Percentiles rank a stretch among this genome's conserved stretches.
These are phyloP conservation scores for Ceratocystis cacaofunesta DNA, from an alignment of 2,329 filamentous ascomycete species.

Conservation along the genomic window DNA sequence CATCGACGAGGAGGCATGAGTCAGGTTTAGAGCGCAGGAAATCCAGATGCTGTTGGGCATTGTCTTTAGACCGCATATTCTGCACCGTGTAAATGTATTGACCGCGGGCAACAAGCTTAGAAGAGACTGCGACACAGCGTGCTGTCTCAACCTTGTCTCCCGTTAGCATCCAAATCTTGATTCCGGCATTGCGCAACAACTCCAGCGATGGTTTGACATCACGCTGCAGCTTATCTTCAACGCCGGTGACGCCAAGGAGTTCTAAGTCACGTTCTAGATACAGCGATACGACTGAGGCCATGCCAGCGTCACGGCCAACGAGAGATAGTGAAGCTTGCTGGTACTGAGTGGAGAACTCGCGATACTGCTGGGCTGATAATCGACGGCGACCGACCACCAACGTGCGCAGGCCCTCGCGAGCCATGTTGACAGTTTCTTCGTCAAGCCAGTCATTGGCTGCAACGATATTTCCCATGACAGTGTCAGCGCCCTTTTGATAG, in stretches of 20 bases:
- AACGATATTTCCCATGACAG: conserved; percentile 93
- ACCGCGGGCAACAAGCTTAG: conserved; percentile 81
- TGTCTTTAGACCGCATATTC: conserved; percentile 68
- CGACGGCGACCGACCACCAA: conserved; percentile 88
- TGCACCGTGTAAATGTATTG: conserved; percentile 93
- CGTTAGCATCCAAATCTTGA: conserved; percentile 99
- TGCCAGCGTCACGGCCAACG: conserved; percentile 61
- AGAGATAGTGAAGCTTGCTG: conserved; percentile 70
- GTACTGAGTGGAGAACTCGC: conserved; percentile 61
- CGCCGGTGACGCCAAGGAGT: conserved; percentile 88
- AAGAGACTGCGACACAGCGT: conserved; percentile 85
- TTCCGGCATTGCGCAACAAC: conserved; percentile 85
- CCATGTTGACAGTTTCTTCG: conserved; percentile 99
- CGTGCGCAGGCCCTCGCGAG: conserved; percentile 83
- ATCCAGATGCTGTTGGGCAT: conserved; percentile 76
- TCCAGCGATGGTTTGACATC: conserved; percentile 94
- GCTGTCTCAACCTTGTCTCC: conserved; percentile 98
- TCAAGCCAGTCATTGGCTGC: conserved; percentile 96
- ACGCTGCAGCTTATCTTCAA: conserved; percentile 90
- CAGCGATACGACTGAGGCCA: conserved; percentile 64
- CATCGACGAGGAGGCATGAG: conserved; percentile 80
- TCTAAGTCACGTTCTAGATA: conserved; percentile 81
- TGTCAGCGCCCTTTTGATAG: conserved; percentile 96
- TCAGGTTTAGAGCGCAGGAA: conserved; percentile 80
- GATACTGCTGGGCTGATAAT: conserved; percentile 63